Conservation (phyloP, 129 eudicot species). For the Daucus carota region DNA sequence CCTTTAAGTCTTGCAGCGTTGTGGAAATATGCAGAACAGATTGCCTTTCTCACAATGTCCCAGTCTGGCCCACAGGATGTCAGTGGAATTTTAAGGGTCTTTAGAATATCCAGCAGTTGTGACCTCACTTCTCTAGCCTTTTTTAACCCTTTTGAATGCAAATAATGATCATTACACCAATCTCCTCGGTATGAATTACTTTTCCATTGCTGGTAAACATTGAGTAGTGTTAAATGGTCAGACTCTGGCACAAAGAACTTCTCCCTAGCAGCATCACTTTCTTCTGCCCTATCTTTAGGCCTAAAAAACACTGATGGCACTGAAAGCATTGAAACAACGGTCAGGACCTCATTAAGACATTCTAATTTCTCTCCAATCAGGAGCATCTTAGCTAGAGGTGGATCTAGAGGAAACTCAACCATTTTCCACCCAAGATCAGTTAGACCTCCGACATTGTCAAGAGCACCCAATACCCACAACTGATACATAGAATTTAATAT, state of each 20-base stretch:
- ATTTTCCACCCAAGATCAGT: constrained; percentile 68
- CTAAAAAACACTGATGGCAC: constrained; percentile 62
- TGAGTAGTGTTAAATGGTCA: constrained; percentile 49
- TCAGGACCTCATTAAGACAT: constrained; percentile 48
- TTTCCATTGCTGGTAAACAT: constrained; percentile 64
- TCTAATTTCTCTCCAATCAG: constrained; percentile 44
- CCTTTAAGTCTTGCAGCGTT: constrained; percentile 62
- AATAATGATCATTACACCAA: constrained; percentile 62
- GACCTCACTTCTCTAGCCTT: constrained; percentile 64
- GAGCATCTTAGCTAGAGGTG: constrained; percentile 59
- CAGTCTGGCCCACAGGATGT: constrained; percentile 53
- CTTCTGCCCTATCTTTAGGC: constrained; percentile 65
- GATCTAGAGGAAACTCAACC: constrained; percentile 67
- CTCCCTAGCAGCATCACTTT: constrained; percentile 63
- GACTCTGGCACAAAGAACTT: constrained; percentile 67
- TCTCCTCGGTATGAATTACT: constrained; percentile 52
- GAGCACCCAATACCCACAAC: constrained; percentile 66
- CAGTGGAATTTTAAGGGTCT: constrained; percentile 42
- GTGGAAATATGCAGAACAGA: constrained; percentile 60
- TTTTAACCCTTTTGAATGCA: constrained; percentile 49
- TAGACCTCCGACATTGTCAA: constrained; percentile 41
- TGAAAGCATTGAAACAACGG: constrained; percentile 62
- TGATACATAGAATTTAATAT: constrained; percentile 69
- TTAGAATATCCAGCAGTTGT: constrained; percentile 44
- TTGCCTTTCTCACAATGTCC: constrained; percentile 60